phyloP scores from a whole-genome alignment of 352 stramenopile genomes.

The Phytophthora pisi region DNA sequence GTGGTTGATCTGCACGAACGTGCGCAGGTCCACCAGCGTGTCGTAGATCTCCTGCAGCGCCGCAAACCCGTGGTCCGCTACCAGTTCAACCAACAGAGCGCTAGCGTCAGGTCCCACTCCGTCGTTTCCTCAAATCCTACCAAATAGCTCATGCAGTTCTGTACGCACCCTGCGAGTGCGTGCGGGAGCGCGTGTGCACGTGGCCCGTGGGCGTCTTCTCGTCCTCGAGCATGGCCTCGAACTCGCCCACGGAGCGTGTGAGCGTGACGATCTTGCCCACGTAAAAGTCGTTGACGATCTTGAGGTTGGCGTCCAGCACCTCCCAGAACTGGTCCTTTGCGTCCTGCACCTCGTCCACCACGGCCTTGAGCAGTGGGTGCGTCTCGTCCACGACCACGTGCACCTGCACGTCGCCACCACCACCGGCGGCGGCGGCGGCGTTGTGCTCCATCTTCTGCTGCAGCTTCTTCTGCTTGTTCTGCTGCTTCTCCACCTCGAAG shows the following conservation, averaged over 20 bases:
- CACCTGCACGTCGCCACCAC: slow-evolving; percentile 26
- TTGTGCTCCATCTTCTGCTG: slow-evolving; percentile 50
- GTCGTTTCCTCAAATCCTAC: slow-evolving; percentile 7
- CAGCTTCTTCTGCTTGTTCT: slow-evolving; percentile 73
- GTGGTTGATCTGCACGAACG: slow-evolving; percentile 92
- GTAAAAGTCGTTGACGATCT: slow-evolving; percentile 89
- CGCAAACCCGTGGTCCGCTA: slow-evolving; percentile 75
- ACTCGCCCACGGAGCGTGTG: slow-evolving; percentile 72
- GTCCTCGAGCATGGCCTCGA: slow-evolving; percentile 69
- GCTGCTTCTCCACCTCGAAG: slow-evolving; percentile 88
- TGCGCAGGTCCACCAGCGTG: slow-evolving; percentile 88
- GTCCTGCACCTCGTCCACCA: slow-evolving; percentile 65
- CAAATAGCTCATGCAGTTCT: not conserved
- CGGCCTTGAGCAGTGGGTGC: slow-evolving; percentile 57
- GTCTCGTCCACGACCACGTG: slow-evolving; percentile 65
- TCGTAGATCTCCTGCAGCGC: slow-evolving; percentile 91
- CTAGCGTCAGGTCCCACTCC: not conserved
- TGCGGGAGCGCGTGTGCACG: slow-evolving; percentile 68
- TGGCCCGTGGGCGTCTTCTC: slow-evolving; percentile 79
- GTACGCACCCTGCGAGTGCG: slow-evolving; percentile 64
- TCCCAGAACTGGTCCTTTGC: slow-evolving; percentile 88
- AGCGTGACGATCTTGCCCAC: slow-evolving; percentile 71
- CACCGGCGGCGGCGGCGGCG: no score
- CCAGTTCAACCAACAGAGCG: slow-evolving; percentile 8
- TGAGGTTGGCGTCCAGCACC: slow-evolving; percentile 78